Conservation (phyloP, 2,329 filamentous ascomycete species). For the Cladobotryum mycophilum region DNA sequence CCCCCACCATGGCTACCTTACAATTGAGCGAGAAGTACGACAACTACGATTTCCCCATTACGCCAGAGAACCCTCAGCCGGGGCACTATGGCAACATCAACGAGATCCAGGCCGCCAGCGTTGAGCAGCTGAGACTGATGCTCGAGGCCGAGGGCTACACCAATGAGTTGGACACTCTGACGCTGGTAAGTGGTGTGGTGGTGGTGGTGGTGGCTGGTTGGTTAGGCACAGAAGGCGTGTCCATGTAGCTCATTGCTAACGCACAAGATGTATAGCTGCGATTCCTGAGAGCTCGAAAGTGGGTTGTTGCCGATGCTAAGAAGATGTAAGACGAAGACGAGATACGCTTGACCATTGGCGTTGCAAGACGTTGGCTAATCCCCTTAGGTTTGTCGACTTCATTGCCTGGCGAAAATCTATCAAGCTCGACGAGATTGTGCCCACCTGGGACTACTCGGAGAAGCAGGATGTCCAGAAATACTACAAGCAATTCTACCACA, state of each 20-base stretch:
- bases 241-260: conserved; percentile 1
- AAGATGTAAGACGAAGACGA: conserved; percentile 62
- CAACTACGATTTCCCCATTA: conserved; percentile 87
- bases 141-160: conserved; percentile 79
- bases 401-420: conserved; percentile 90
- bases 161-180: conserved; percentile 85
- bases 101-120: conserved; percentile 79
- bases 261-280: conserved; percentile 53
- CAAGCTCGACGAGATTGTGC: conserved; percentile 73
- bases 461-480: conserved; percentile 77
- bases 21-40: conserved; percentile 86
- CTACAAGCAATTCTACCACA: conserved; percentile 99
- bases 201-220: too few relatives aligned
- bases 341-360: background rate
- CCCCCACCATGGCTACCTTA: conserved; percentile 43
- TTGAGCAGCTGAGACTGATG: conserved; percentile 75
- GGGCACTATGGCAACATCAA: conserved; percentile 89
- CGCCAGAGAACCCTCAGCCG: conserved; percentile 58
- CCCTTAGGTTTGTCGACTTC: conserved; percentile 73
- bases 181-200: too few relatives aligned
- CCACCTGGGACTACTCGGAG: conserved; percentile 80
- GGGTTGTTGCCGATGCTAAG: conserved; percentile 77
- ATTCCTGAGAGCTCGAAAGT: conserved; percentile 92
- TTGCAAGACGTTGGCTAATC: too few relatives aligned
- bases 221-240: background rate